Evolutionary conservation across 2,329 filamentous ascomycete genomes (phyloP).

Genomic region (Fusarium illudens): DNA sequence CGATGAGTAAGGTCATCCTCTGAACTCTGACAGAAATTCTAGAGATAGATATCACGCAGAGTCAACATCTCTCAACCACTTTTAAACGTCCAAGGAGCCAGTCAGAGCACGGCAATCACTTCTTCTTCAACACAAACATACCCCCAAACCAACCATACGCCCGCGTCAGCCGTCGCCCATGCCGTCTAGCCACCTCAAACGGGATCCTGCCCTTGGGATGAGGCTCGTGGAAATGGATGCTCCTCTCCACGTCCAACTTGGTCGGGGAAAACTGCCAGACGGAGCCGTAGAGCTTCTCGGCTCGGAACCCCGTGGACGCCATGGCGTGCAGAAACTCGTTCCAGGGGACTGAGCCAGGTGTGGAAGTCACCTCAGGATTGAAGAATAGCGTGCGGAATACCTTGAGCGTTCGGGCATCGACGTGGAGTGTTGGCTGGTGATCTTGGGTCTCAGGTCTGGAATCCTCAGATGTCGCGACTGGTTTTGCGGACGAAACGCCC

Average conservation of each 20-base stretch:
- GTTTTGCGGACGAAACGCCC: not conserved
- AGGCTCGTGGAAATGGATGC: constrained; percentile 69
- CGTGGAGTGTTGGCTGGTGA: constrained; percentile 23
- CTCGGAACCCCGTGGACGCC: constrained; percentile 57
- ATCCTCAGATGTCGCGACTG: not conserved
- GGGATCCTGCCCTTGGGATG: constrained; percentile 63
- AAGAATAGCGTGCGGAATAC: constrained; percentile 54
- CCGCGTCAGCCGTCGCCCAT: constrained; percentile 58
- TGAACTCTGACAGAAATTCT: too few relatives aligned
- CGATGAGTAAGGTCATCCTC: too few relatives aligned
- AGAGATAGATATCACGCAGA: not conserved
- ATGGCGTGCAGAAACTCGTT: constrained; percentile 63
- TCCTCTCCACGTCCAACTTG: constrained; percentile 51
- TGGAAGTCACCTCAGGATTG: constrained; percentile 46
- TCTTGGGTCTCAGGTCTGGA: not conserved
- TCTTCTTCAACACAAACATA: constrained; percentile 51
- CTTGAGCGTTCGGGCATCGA: constrained; percentile 47
- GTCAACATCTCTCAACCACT: too few relatives aligned
- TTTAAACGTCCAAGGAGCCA: not conserved
- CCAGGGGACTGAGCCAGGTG: constrained; percentile 61
- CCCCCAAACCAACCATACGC: constrained; percentile 60
- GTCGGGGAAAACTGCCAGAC: constrained; percentile 66
- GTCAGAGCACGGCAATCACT: not conserved
- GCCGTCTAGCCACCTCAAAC: constrained; percentile 54
- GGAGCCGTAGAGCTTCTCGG: constrained; percentile 67